Conservation (phyloP, 768 basidiomycete genomes). For the Boletus sp. region DNA sequence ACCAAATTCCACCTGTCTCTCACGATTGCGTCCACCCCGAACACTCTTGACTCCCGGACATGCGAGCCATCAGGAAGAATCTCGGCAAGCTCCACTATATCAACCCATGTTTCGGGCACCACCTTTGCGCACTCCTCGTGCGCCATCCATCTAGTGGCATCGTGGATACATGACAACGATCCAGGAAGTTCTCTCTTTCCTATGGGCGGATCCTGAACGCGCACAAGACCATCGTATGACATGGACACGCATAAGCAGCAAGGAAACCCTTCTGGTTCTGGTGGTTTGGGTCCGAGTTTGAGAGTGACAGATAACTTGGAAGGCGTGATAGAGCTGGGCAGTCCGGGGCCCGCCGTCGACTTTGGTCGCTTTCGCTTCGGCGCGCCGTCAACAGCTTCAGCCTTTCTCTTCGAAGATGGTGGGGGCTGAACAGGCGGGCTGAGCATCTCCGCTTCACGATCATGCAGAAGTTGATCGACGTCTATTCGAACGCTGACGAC, state of each 20-base stretch:
- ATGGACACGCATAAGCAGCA: slow-evolving; percentile 68
- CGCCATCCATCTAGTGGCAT: slow-evolving; percentile 59
- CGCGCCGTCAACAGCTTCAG: slow-evolving; percentile 28
- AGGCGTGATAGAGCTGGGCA: slow-evolving; percentile 10
- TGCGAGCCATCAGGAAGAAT: slow-evolving; percentile 31
- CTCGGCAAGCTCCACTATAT: slow-evolving; percentile 50
- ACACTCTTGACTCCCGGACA: slow-evolving; percentile 54
- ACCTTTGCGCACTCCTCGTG: slow-evolving; percentile 79
- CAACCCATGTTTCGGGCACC: slow-evolving; percentile 92
- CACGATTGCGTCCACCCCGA: slow-evolving; percentile 85
- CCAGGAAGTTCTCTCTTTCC: slow-evolving; percentile 53
- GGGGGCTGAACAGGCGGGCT: slow-evolving; percentile 4
- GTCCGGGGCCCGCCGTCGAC: slow-evolving; percentile 1
- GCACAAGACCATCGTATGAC: slow-evolving; percentile 53
- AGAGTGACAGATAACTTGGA: slow-evolving; percentile 57
- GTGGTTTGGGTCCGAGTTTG: slow-evolving; percentile 63
- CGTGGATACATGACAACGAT: slow-evolving; percentile 20
- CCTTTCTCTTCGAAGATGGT: slow-evolving; percentile 40
- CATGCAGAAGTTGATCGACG: slow-evolving; percentile 78
- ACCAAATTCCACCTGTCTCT: slow-evolving; percentile 94
- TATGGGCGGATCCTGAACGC: slow-evolving; percentile 66
- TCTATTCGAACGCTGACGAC: slow-evolving; percentile 82
- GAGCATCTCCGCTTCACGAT: slow-evolving; percentile 53
- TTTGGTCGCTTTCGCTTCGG: slow-evolving; percentile 30
- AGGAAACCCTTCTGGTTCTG: slow-evolving; percentile 55